Evolutionary conservation across 129 eudicot genomes (phyloP), one percentile per base, ranked within the genome.

Genomic region (Flaveria ramosissima): DNA sequence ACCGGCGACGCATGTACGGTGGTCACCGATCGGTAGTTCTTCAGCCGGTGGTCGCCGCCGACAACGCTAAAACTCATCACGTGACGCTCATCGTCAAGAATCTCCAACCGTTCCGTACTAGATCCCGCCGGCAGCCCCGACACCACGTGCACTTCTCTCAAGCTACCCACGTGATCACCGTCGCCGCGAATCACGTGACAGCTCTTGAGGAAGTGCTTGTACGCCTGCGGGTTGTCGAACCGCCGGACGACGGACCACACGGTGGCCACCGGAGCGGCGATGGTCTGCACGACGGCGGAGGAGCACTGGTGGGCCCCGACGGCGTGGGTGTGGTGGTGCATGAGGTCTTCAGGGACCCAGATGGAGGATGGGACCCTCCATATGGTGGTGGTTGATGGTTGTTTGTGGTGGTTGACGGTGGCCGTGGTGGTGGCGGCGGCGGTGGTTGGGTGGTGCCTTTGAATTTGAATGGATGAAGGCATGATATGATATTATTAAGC

Each of bases 161-260:
- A 74, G 1, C 87, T 88, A 9, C 98, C 98, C 53, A 92, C 93
- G 61, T 82, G 65, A 19, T 30, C 36, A 30, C 98, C 98, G 77
- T 90, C 90, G 0, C 98, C 98, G 41, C 76, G 72, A 70, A 89
- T 88, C 47, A 92, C 87, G 47, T 85, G 81, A 59, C 98, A 92
- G 73, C 90, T 88, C 61, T 86, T 87, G 47, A 92, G 84, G 48
- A 92, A 92, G 80, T 86, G 90, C 32, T 92, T 92, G 86, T 92
- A 92, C 15, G 87, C 85, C 60, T 89, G 98, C 0, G 98, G 98
- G 78, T 86, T 80, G 77, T 92, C 94, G 83, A 92, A 89, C 23
- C 92, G 90, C 24, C 98, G 84, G 73, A 92, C 88, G 39, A 89
- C 76, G 32, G 89, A 81, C 96, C 98, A 92, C 16, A 92, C 98